Evolutionary conservation across 495 filamentous ascomycete species (phyloP), one percentile per base, ranked within the genome.

Genomic region (Entonaema liquescens): DNA sequence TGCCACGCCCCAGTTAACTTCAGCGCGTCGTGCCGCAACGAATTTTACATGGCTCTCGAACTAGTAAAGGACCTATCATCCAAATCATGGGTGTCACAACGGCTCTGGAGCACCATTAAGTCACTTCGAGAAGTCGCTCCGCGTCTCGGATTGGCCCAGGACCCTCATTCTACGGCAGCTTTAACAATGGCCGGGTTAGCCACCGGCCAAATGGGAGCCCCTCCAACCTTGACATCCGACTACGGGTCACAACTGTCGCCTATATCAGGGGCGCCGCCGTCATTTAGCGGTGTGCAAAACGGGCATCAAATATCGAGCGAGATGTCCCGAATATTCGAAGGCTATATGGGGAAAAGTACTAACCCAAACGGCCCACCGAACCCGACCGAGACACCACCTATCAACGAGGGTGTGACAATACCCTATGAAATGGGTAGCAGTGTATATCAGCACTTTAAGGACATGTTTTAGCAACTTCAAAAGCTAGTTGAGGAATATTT

Each of bases 31-130:
- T 92, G 92, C 58, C 86, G 91, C n/a, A 88, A 90, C 62, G 93
- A 95, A 77, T 97, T 95, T 71, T 94, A 95, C 80, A 88, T 92
- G 86, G 93, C 91, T 0, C 85, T 97, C 0, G 91, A 97, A 47
- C 82, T 97, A 13, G 87, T 97, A 65, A 92, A 92, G 65, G 90
- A 90, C 25, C 89, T 97, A 76, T 92, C 89, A 47, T 89, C 87
- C n/a, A 89, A 89, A 67, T 92, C 89, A 0, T 93, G 88, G 78
- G 90, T 94, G 3, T 90, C 89, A 54, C 91, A 93, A 67, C 84
- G 92, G 12, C 80, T 97, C 8, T 97, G 93, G 93, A 89, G 89
- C 70, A 93, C 90, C 0, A 91, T 97, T 75, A 87, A 89, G 52
- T 89, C 89, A 0, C 84, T 97, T 9, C 92, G 93, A 56, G 92